Conservation (phyloP, 2,329 filamentous ascomycete genomes). For the Talaromyces piceae region DNA sequence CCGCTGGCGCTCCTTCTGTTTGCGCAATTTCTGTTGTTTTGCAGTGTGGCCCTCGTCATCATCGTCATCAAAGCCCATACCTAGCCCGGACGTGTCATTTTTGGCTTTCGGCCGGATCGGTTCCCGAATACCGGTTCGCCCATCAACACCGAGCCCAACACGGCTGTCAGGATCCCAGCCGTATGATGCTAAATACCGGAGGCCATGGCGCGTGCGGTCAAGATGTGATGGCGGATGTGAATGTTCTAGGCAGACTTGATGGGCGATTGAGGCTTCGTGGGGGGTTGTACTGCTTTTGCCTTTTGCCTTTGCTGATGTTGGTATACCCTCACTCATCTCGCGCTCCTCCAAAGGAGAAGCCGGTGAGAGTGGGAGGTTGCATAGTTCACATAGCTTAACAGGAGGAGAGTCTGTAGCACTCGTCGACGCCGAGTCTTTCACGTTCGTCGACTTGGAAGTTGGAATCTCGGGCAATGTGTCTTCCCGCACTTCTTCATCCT, state of each 20-base stretch:
- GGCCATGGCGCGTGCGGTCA: conserved; percentile 48
- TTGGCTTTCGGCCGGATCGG: conserved; percentile 69
- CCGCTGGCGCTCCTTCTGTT: conserved; percentile 36
- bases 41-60: conserved; percentile 20
- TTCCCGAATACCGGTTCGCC: conserved; percentile 62
- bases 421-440: conserved; percentile 5
- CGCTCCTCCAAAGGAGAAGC: background rate
- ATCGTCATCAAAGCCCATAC: conserved; percentile 38
- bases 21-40: conserved; percentile 21
- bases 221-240: conserved; percentile 52
- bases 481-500: conserved; percentile 11
- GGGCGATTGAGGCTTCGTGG: conserved; percentile 47
- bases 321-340: conserved; percentile 2
- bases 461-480: no score
- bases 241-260: conserved; percentile 51
- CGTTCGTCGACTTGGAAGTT: background rate
- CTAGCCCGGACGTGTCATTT: conserved; percentile 67
- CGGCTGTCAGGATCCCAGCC: conserved; percentile 57
- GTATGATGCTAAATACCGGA: conserved; percentile 49
- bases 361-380: conserved; percentile 44
- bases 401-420: conserved; percentile 5
- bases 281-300: conserved; percentile 14
- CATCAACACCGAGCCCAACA: conserved; percentile 60
- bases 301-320: conserved; percentile 18
- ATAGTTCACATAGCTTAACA: conserved; percentile 45